phyloP scores from a whole-genome alignment of 108 stramenopile genomes.

The Pseudonitzschia delicatissima region DNA sequence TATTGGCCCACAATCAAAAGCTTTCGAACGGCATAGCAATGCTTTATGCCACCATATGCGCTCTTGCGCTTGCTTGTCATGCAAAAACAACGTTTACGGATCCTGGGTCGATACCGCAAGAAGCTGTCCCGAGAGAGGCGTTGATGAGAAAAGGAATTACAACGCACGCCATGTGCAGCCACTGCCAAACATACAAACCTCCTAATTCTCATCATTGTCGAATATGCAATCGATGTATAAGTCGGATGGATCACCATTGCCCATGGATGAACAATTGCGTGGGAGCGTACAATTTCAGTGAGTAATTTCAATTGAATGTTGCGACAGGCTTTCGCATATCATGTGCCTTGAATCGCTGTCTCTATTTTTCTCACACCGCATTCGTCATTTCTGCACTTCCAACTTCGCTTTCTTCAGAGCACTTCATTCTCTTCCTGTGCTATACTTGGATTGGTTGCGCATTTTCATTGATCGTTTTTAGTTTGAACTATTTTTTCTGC shows the following conservation, averaged over 20 bases:
- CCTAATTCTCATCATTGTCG: constrained; percentile 91
- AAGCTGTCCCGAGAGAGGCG: constrained; percentile 58
- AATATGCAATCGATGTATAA: constrained; percentile 93
- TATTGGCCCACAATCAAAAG: constrained; percentile 56
- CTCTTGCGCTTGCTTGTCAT: constrained; percentile 77
- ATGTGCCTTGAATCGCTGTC: neutral
- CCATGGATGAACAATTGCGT: constrained; percentile 98
- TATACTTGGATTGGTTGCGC: constrained; percentile 73
- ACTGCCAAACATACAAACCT: constrained; percentile 94
- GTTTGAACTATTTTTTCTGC: constrained; percentile 78
- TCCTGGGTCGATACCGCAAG: constrained; percentile 83
- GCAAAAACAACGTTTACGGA: constrained; percentile 90
- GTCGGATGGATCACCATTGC: constrained; percentile 87
- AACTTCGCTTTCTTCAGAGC: constrained; percentile 28
- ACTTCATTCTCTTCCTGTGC: constrained; percentile 74
- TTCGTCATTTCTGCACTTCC: neutral
- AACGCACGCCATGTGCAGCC: constrained; percentile 65
- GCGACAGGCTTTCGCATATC: too few relatives aligned
- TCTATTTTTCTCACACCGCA: constrained; percentile 8
- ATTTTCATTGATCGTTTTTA: constrained; percentile 61
- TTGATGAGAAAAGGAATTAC: constrained; percentile 35
- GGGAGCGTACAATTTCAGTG: constrained; percentile 77
- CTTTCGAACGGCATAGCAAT: constrained; percentile 42
- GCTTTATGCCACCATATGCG: constrained; percentile 51
- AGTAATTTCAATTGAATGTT: constrained; percentile 2